These are phyloP conservation scores for Pleurotus cornucopiae DNA, from an alignment of 768 basidiomycete genomes.

Conservation along the genomic window DNA sequence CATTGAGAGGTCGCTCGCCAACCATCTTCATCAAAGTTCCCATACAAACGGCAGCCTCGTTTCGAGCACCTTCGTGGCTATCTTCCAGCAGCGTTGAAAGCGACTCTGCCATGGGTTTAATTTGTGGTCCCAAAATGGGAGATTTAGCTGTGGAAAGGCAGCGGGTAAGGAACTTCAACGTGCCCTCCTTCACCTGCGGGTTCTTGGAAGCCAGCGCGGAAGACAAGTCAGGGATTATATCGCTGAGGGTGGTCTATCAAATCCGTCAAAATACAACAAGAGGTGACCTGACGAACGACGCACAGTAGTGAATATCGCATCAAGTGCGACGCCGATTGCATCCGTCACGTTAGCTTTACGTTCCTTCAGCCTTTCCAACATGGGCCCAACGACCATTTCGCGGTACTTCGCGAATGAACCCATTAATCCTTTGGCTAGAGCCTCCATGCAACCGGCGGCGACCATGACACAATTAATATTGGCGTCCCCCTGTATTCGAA, in stretches of 20 bases:
- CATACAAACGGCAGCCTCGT: constrained; percentile 83
- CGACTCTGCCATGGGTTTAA: constrained; percentile 78
- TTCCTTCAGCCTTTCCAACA: constrained; percentile 92
- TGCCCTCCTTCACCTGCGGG: constrained; percentile 93
- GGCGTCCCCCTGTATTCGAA: constrained; percentile 81
- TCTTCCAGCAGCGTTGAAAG: constrained; percentile 81
- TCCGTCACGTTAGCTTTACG: constrained; percentile 89
- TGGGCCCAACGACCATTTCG: constrained; percentile 65
- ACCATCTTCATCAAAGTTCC: constrained; percentile 96
- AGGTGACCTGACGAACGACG: constrained; percentile 22
- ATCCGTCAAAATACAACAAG: constrained; percentile 12
- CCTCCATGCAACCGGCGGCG: constrained; percentile 82
- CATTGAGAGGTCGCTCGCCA: constrained; percentile 87
- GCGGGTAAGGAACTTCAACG: constrained; percentile 81
- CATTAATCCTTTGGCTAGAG: constrained; percentile 80
- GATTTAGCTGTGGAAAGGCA: constrained; percentile 67
- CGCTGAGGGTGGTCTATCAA: constrained; percentile 67
- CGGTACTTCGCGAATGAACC: constrained; percentile 69
- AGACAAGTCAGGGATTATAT: constrained; percentile 80
- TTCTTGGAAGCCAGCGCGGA: constrained; percentile 84
- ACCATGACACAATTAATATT: constrained; percentile 94
- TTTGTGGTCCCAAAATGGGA: constrained; percentile 68
- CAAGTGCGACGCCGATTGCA: constrained; percentile 79
- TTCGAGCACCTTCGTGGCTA: constrained; percentile 81
- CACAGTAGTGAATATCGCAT: constrained; percentile 85